Base-by-base conservation (phyloP, 768 basidiomycete species). In the Termitomyces sp. region DNA sequence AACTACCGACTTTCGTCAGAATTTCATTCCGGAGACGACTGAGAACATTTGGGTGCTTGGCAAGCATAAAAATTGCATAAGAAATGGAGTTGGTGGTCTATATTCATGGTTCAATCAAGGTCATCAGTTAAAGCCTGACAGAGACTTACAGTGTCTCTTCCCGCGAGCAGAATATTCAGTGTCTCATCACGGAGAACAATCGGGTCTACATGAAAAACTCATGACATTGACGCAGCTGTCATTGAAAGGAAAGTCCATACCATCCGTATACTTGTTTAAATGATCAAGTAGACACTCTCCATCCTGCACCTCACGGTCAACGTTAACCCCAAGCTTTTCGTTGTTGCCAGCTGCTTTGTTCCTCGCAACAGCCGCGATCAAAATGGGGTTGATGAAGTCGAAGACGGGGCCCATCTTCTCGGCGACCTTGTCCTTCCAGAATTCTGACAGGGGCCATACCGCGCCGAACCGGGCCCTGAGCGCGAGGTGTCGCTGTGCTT, bases 141-240 rank as follows among this genome's bases (percentile, higher is more conserved):
- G 3, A 11, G 54, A 56, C 71, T 25, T 52, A 77, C 77, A 3
- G 83, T 86, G 56, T 86, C 84, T 27, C 81, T 73, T 9, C 80
- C 82, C 23, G 83, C 82, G 23, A 85, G 72, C 16, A 82, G 67
- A 41, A 85, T 79, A 59, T 84, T 84, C n/a, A 82, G 62, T 3
- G 70, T 72, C 59, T 78, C 75, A 58, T 83, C 82, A 54, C 75
- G 74, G n/a, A 85, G 65, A 21, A 75, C 62, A 7, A 56, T 54
- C 2, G 52, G 62, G 55, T 78, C 76, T 77, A 49, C 19, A 39
- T 8, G 16, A 16, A 44, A 7, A 30, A 52, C 17, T 12, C 12
- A 25, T 41, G 28, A 46, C 14, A 51, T 52, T 17, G 19, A 19
- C 41, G 46, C 11, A 61, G 42, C 50, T 25, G 42, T 56, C 54